Base-by-base conservation (phyloP, 2,329 filamentous ascomycete species). In the Cercospora zeae-maydis region DNA sequence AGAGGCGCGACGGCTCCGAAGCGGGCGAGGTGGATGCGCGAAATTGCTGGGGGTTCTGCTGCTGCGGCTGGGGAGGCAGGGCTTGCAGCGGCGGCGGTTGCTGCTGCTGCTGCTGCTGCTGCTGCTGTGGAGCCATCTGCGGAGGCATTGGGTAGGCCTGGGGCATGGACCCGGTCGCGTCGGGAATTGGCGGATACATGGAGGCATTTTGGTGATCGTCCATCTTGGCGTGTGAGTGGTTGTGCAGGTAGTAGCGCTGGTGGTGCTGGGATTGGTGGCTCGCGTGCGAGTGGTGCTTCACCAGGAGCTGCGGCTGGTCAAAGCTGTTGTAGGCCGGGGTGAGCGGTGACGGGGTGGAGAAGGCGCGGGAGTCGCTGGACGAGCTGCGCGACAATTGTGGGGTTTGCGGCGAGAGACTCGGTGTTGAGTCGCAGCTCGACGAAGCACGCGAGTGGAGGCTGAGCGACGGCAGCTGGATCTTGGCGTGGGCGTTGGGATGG, bases 11-110 rank as follows among this genome's bases (percentile, higher is more conserved):
- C 74, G 75, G 69, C 75, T 78, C 68, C 82, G 84, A 71, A 79
- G 83, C 59, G 9, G 68, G 85, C 79, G 73, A 85, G 82, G 16
- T 82, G 82, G 66, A 76, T 58, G 63, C 39, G 53, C 59, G 62
- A 36, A 59, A 61, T 13, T 27, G 59, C 30, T 62, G 63, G 34
- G 34, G 31, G 27, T 58, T 49, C 27, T 58, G 39, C 33, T 54
- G 45, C 33, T 59, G 57, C 19, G 42, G 42, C 37, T 45, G 54
- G 30, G 37, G 59, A 24, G 30, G 42, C 24, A 51, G 57, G 27
- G 42, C 34, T 19, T 61, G 37, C 33, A 30, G 51, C 33, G 33
- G 51, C 33, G 33, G 34, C 33, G 24, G 24, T 27, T 27, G 24
- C 24, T 27, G 24, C 24, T 27, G 24, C 24, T 27, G 24, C 24